A percentile compares a stretch with the other conserved stretches of the same genome.
These are phyloP conservation scores for Diaporthe australafricana DNA, from an alignment of 2,329 filamentous ascomycete species.

Conservation along the genomic window DNA sequence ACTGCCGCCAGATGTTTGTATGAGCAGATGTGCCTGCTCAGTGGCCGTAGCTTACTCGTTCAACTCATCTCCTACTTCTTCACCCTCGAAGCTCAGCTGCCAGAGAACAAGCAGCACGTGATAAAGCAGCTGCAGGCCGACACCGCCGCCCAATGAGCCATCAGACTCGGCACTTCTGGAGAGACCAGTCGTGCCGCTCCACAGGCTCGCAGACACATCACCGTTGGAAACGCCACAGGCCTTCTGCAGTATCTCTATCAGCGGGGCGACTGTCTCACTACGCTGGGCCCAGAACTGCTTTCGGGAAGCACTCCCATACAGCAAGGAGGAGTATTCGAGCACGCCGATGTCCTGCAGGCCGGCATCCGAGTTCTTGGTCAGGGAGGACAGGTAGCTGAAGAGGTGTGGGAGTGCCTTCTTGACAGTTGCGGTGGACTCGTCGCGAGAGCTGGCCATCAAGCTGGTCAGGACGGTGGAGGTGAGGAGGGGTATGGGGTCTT, in stretches of 20 bases:
- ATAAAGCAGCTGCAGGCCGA: conserved; percentile 93
- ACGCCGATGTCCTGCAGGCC: conserved; percentile 96
- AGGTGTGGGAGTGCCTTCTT: conserved; percentile 81
- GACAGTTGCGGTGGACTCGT: conserved; percentile 73
- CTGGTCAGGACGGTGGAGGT: conserved; percentile 87
- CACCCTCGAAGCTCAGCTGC: conserved; percentile 96
- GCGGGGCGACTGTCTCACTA: conserved; percentile 83
- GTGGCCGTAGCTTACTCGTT: conserved; percentile 76
- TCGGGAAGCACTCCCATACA: conserved; percentile 80
- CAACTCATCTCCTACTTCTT: conserved; percentile 77
- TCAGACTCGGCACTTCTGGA: conserved; percentile 71
- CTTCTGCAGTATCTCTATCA: conserved; percentile 84
- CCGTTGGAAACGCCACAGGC: conserved; percentile 80
- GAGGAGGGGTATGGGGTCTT: conserved; percentile 88
- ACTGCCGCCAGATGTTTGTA: neutral
- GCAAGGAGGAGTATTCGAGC: conserved; percentile 86
- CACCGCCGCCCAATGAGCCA: conserved; percentile 78
- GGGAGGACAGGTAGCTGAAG: conserved; percentile 85
- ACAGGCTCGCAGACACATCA: conserved; percentile 69
- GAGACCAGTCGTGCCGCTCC: conserved; percentile 64
- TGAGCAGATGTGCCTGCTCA: neutral
- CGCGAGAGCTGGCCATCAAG: conserved; percentile 77
- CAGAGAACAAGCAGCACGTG: conserved; percentile 93
- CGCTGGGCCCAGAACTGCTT: conserved; percentile 92
- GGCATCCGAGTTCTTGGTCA: conserved; percentile 87